These are phyloP conservation scores for Ochetophila trinervis DNA, from an alignment of 306 rosid species.

Conservation along the genomic window DNA sequence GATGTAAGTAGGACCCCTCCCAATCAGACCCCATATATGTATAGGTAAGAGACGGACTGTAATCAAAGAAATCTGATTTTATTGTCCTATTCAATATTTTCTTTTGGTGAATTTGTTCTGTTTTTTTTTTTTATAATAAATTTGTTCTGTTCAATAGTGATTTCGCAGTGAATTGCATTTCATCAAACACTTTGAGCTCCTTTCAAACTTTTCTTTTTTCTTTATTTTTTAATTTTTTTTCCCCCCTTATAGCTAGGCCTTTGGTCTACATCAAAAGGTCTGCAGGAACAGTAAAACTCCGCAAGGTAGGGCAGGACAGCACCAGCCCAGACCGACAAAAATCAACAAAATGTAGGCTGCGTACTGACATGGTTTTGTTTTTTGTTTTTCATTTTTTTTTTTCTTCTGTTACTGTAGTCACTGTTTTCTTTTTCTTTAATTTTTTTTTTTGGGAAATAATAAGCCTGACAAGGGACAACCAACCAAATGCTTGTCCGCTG, in stretches of 20 bases:
- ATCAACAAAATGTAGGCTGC: slow-evolving; percentile 7
- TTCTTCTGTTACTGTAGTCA: background rate
- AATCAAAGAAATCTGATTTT: background rate
- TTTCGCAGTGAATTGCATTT: background rate
- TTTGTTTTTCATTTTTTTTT: background rate
- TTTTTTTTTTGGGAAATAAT: background rate
- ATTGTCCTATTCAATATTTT: background rate
- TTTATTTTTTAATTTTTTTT: no score
- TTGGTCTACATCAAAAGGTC: slow-evolving; percentile 6
- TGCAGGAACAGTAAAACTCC: background rate
- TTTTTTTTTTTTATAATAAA: no score
- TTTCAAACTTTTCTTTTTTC: no score
- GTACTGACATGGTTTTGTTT: background rate
- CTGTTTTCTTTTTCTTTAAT: background rate
- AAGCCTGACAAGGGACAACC: background rate
- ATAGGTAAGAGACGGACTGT: background rate
- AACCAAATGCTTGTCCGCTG: background rate
- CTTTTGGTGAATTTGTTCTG: no score
- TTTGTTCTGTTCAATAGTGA: background rate
- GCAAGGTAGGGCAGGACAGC: background rate
- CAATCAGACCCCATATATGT: background rate
- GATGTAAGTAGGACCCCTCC: background rate
- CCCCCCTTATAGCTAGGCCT: background rate
- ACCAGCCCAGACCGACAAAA: background rate
- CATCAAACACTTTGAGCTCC: background rate